These are phyloP conservation scores for Canna indica DNA, from an alignment of 176 grass and related monocot species.

Conservation along the genomic window DNA sequence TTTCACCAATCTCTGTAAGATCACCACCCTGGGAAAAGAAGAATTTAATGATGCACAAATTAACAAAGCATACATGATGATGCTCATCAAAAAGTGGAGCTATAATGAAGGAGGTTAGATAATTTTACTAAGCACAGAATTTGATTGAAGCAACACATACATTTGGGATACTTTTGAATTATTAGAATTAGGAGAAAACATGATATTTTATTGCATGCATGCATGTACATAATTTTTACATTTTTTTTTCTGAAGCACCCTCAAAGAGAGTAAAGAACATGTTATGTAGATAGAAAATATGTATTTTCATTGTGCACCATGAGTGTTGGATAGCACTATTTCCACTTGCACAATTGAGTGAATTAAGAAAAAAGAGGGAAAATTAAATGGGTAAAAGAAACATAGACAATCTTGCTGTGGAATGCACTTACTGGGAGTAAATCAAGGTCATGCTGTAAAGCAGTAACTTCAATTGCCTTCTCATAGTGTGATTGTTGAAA, in stretches of 20 bases:
- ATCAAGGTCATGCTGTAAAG: conserved; percentile 80
- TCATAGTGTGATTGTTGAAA: conserved; percentile 64
- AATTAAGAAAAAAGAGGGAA: not conserved
- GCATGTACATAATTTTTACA: not conserved
- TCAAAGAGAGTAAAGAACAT: too few species aligned
- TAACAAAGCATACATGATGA: not conserved
- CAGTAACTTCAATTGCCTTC: conserved; percentile 65
- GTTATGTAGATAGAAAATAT: not conserved
- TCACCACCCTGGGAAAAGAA: conserved; percentile 66
- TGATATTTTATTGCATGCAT: not conserved
- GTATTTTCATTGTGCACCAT: not conserved
- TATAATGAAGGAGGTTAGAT: not conserved
- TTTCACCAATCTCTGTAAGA: conserved; percentile 98
- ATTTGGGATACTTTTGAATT: not conserved
- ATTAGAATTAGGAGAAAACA: too few species aligned
- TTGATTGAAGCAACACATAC: too few species aligned
- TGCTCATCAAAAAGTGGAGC: conserved; percentile 3
- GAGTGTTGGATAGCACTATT: not conserved
- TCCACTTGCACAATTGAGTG: not conserved
- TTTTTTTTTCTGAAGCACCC: not conserved
- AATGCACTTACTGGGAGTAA: conserved; percentile 61
- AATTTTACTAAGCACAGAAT: not conserved
- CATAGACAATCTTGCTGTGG: not conserved
- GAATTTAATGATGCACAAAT: not conserved
- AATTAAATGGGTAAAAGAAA: not conserved